Conservation (phyloP, 2,329 filamentous ascomycete genomes). For the Colletotrichum echinochloae region DNA sequence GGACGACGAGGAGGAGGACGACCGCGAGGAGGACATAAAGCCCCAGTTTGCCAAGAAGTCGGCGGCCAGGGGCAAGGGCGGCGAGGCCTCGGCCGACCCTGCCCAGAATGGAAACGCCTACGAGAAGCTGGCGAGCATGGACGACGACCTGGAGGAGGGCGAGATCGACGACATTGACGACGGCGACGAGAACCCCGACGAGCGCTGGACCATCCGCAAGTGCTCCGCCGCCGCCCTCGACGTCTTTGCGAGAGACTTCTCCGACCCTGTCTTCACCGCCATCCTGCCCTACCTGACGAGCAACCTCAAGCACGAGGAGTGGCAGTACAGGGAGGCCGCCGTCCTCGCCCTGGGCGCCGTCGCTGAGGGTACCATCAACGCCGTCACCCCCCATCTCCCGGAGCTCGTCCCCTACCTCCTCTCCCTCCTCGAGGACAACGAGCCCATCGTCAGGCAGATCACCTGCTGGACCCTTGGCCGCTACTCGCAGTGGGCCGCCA, state of each 20-base stretch:
- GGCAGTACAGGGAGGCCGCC: conserved; percentile 92
- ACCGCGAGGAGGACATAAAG: conserved; percentile 90
- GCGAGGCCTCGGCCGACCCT: conserved; percentile 62
- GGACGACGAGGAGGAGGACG: conserved; percentile 91
- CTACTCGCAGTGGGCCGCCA: conserved; percentile 92
- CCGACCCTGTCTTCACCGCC: conserved; percentile 86
- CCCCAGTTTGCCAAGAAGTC: conserved; percentile 86
- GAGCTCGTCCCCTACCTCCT: conserved; percentile 93
- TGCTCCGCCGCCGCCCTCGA: conserved; percentile 96
- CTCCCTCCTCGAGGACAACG: conserved; percentile 82
- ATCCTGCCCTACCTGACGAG: conserved; percentile 93
- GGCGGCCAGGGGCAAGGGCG: conserved; percentile 68
- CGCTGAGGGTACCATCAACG: conserved; percentile 91
- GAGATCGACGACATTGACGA: conserved; percentile 79
- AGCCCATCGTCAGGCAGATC: conserved; percentile 94
- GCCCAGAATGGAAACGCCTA: conserved; percentile 67
- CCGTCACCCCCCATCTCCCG: conserved; percentile 89
- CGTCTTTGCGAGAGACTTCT: conserved; percentile 92
- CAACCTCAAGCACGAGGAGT: conserved; percentile 88
- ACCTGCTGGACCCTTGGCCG: conserved; percentile 97
- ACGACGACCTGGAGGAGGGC: conserved; percentile 87
- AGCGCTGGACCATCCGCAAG: conserved; percentile 95
- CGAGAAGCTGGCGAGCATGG: conserved; percentile 68
- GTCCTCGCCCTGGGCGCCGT: conserved; percentile 95
- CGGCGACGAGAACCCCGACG: conserved; percentile 86